phyloP scores from a whole-genome alignment of 306 rosid genomes.

The Dalbergia cochinchinensis region DNA sequence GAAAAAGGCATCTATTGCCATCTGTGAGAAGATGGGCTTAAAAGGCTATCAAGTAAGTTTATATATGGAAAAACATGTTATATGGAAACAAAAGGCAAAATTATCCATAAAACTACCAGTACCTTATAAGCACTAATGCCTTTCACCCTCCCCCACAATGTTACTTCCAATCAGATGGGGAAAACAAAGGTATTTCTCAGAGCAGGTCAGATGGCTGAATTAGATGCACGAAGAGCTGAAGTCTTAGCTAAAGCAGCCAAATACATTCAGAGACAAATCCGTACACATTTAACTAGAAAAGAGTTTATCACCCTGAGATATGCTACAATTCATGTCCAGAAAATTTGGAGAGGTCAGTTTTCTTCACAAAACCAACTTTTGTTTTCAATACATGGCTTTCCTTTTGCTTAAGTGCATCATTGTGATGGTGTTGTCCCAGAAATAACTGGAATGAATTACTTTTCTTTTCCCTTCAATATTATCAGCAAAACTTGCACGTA shows the following conservation, averaged over 20 bases:
- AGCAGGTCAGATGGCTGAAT: slow-evolving; percentile 97
- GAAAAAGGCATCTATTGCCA: slow-evolving; percentile 77
- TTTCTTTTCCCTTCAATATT: slow-evolving; percentile 25
- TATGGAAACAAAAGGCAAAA: slow-evolving; percentile 21
- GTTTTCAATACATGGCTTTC: neutral
- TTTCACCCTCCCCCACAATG: neutral
- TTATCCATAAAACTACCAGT: neutral
- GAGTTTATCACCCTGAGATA: slow-evolving; percentile 67
- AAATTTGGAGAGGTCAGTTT: slow-evolving; percentile 74
- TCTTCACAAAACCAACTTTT: slow-evolving; percentile 32
- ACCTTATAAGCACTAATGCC: slow-evolving; percentile 33
- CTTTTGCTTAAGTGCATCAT: slow-evolving; percentile 1
- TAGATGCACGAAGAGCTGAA: slow-evolving; percentile 88
- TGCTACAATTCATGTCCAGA: slow-evolving; percentile 74
- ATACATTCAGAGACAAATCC: slow-evolving; percentile 80
- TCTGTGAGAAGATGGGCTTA: slow-evolving; percentile 79
- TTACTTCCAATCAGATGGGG: slow-evolving; percentile 67
- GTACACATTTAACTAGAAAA: slow-evolving; percentile 75
- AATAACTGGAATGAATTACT: slow-evolving; percentile 31
- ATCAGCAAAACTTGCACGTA: slow-evolving; percentile 78
- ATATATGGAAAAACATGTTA: slow-evolving; percentile 28
- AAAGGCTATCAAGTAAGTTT: slow-evolving; percentile 84
- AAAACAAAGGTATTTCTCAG: slow-evolving; percentile 86
- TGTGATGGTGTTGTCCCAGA: slow-evolving; percentile 7
- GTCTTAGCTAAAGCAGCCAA: slow-evolving; percentile 79